phyloP scores from a whole-genome alignment of 1,284 basidiomycete species.

The Gymnopus androsaceus region DNA sequence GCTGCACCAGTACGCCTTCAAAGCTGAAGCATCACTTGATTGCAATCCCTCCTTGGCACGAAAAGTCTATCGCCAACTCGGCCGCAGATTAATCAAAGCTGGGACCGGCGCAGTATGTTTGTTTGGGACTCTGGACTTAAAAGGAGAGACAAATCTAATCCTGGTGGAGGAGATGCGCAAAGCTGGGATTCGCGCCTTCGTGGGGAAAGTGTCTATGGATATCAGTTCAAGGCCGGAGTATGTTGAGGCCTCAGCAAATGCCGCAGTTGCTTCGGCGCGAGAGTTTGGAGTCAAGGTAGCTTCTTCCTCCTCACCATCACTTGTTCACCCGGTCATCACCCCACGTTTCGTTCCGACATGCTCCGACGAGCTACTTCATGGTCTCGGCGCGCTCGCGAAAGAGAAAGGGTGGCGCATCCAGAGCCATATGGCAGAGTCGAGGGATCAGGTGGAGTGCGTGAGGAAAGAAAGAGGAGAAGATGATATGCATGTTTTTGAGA shows the following conservation, averaged over 20 bases:
- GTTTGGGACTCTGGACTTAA: slow-evolving; percentile 85
- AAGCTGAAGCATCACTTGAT: slow-evolving; percentile 77
- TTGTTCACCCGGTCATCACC: slow-evolving; percentile 79
- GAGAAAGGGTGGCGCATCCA: slow-evolving; percentile 56
- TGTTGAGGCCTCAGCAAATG: slow-evolving; percentile 56
- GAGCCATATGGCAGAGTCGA: slow-evolving; percentile 77
- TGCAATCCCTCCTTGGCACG: slow-evolving; percentile 57
- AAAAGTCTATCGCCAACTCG: slow-evolving; percentile 67
- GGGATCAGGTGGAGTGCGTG: slow-evolving; percentile 75
- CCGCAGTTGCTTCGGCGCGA: slow-evolving; percentile 51
- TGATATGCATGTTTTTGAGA: slow-evolving; percentile 75
- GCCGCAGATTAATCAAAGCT: slow-evolving; percentile 60
- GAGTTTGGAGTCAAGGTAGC: slow-evolving; percentile 53
- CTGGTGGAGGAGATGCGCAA: slow-evolving; percentile 71
- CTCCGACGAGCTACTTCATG: slow-evolving; percentile 63
- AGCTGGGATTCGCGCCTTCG: slow-evolving; percentile 74
- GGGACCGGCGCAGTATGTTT: slow-evolving; percentile 77
- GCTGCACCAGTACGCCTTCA: slow-evolving; percentile 77
- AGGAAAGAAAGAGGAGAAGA: slow-evolving; percentile 56
- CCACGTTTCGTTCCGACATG: slow-evolving; percentile 85
- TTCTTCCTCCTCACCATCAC: slow-evolving; percentile 40
- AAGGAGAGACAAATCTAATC: slow-evolving; percentile 75
- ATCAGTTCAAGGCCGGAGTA: slow-evolving; percentile 73
- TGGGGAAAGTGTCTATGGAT: slow-evolving; percentile 88
- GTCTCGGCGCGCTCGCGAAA: slow-evolving; percentile 54